Evolutionary conservation across 257 asterid species (phyloP).

Genomic region (Primulina huaijiensis): DNA sequence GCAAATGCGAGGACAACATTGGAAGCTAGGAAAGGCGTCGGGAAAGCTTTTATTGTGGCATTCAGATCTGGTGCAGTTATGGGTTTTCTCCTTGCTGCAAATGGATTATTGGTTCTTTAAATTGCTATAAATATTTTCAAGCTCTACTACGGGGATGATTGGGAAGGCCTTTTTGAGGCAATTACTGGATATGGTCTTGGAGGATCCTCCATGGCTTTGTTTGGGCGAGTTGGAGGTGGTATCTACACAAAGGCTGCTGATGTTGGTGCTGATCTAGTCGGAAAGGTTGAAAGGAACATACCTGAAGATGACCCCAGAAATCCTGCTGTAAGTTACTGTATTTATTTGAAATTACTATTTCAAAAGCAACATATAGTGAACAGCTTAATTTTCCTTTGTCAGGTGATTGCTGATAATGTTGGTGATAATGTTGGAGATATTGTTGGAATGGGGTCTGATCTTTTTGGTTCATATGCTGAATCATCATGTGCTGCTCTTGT

Average conservation of each 20-base stretch:
- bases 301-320: slow-evolving; percentile 64
- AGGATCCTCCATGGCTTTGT: slow-evolving; percentile 92
- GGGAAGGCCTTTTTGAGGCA: slow-evolving; percentile 93
- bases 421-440: slow-evolving; percentile 97
- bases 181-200: slow-evolving; percentile 92
- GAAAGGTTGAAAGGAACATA: slow-evolving; percentile 53
- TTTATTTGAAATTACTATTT: neutral
- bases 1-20: slow-evolving; percentile 91
- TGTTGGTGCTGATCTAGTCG: slow-evolving; percentile 66
- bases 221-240: slow-evolving; percentile 95
- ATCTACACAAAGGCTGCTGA: slow-evolving; percentile 79
- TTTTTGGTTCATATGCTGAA: slow-evolving; percentile 67
- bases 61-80: slow-evolving; percentile 84
- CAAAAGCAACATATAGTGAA: slow-evolving; percentile 5
- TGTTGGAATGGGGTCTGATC: slow-evolving; percentile 88
- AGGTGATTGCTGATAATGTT: slow-evolving; percentile 95
- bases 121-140: slow-evolving; percentile 72
- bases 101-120: slow-evolving; percentile 78
- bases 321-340: slow-evolving; percentile 45
- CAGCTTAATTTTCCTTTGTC: slow-evolving; percentile 19
- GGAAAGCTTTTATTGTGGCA: slow-evolving; percentile 60
- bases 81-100: slow-evolving; percentile 95
- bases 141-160: slow-evolving; percentile 81
- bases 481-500: slow-evolving; percentile 74
- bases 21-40: slow-evolving; percentile 90